phyloP scores from a whole-genome alignment of 345 rosid genomes.

The Ailanthus altissimus region DNA sequence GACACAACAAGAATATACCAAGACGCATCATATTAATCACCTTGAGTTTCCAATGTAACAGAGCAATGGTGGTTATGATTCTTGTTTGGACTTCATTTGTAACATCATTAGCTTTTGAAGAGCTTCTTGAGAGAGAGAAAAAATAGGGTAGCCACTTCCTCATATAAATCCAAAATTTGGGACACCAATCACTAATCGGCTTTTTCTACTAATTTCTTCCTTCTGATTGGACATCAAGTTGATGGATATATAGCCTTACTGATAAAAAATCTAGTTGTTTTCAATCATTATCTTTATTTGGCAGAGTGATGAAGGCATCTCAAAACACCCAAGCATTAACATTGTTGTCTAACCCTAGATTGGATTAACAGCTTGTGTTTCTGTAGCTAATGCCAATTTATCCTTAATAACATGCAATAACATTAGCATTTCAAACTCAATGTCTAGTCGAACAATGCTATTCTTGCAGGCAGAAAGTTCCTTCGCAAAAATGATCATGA shows the following conservation, averaged over 20 bases:
- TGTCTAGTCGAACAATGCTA: no score
- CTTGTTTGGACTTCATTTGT: no score
- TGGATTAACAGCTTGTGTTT: not conserved
- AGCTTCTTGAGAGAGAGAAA: not conserved
- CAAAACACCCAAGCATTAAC: not conserved
- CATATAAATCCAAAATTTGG: not conserved
- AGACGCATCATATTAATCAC: no score
- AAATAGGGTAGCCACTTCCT: not conserved
- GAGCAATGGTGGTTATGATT: no score
- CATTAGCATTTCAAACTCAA: no score
- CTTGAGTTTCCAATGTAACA: not conserved
- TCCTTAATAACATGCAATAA: not conserved
- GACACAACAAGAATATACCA: not conserved
- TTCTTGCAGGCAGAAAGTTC: not conserved
- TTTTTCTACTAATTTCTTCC: not conserved
- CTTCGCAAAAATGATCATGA: not conserved
- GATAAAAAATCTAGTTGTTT: not conserved
- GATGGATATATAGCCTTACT: not conserved
- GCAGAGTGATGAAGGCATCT: constrained; percentile 9
- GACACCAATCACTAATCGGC: not conserved
- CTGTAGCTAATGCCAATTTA: not conserved
- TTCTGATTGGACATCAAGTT: constrained; percentile 1
- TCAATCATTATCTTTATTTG: constrained; percentile 2
- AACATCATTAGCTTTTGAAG: not conserved
- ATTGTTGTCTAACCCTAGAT: not conserved